A percentile compares a stretch with the other conserved stretches of the same genome.
phyloP scores from a whole-genome alignment of 2,329 filamentous ascomycete species.

The Sporothrix humicola region DNA sequence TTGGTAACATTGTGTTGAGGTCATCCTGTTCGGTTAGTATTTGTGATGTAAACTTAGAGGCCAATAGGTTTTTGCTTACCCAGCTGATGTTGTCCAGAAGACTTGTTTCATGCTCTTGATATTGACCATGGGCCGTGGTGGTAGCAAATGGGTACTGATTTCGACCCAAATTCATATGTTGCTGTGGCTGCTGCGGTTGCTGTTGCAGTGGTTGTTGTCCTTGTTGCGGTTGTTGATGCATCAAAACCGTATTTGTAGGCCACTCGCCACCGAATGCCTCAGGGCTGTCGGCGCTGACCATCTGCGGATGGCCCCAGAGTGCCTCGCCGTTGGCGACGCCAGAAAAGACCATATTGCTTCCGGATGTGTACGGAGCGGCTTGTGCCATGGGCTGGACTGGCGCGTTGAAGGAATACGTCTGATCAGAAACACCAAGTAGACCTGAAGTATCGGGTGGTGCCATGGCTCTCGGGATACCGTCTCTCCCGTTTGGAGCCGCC shows the following conservation, averaged over 20 bases:
- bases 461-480: constrained; percentile 18
- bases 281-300: constrained; percentile 46
- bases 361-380: constrained; percentile 30
- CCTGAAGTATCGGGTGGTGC: background rate
- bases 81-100: constrained; percentile 31
- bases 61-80: constrained; percentile 9
- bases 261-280: constrained; percentile 41
- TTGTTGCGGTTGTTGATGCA: constrained; percentile 28
- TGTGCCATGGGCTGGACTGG: background rate
- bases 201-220: constrained; percentile 18
- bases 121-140: background rate
- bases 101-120: constrained; percentile 12
- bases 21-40: constrained; percentile 20
- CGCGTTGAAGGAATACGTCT: background rate
- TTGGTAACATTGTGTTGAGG: constrained; percentile 27
- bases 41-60: background rate
- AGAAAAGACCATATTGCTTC: constrained; percentile 49
- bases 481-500: constrained; percentile 5
- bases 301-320: constrained; percentile 50
- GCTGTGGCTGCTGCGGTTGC: background rate
- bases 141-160: background rate
- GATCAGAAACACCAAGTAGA: constrained; percentile 27
- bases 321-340: constrained; percentile 57
- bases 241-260: background rate
- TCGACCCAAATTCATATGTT: background rate